These are phyloP conservation scores for Dactylorhiza incarnata DNA, from an alignment of 106 monocot genomes.

Conservation along the genomic window DNA sequence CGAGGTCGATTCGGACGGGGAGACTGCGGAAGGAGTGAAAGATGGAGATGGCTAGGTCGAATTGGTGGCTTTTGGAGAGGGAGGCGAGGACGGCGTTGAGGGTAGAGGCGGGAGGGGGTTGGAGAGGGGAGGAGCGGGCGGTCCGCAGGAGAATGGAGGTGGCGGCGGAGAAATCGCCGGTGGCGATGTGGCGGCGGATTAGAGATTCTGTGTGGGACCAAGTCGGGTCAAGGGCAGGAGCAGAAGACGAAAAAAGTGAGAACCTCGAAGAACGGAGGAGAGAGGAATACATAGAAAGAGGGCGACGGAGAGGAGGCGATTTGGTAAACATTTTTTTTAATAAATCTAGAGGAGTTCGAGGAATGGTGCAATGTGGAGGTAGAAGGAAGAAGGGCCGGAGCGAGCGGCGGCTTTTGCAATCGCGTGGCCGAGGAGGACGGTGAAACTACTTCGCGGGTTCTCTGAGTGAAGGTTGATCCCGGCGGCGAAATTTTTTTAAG, in stretches of 20 bases:
- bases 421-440: too few species aligned
- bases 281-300: background rate
- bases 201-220: conserved; percentile 4
- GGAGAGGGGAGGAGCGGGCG: background rate
- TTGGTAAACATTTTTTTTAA: background rate
- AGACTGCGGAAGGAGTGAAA: conserved; percentile 10
- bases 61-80: conserved; percentile 12
- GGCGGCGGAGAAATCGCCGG: conserved; percentile 12
- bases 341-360: too few species aligned
- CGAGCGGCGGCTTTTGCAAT: too few species aligned
- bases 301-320: background rate
- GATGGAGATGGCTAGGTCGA: conserved; percentile 13
- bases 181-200: conserved; percentile 8
- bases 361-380: too few species aligned
- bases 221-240: background rate
- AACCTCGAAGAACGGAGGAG: background rate
- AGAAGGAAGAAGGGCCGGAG: too few species aligned
- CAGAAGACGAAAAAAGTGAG: background rate
- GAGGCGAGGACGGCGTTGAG: conserved; percentile 17
- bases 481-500: too few species aligned
- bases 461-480: too few species aligned
- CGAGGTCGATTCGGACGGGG: conserved; percentile 7
- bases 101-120: conserved; percentile 9
- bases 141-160: conserved; percentile 12
- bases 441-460: too few species aligned